Percentiles rank a stretch among this genome's conserved stretches.
phyloP scores from a whole-genome alignment of 306 rosid genomes.

The Cicer yamashitae region DNA sequence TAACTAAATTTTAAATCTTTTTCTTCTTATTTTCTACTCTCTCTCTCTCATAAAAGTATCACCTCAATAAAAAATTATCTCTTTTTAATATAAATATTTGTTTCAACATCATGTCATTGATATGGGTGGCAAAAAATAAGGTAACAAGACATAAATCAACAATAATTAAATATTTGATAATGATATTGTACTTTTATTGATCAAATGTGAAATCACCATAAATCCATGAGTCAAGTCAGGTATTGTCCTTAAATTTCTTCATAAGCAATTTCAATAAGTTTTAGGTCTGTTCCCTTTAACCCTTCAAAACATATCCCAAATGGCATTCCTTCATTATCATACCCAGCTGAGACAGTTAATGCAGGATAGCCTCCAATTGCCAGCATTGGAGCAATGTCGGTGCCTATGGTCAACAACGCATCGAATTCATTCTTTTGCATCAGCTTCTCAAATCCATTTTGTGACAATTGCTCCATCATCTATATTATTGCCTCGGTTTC shows the following conservation, averaged over 20 bases:
- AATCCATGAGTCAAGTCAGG: not conserved
- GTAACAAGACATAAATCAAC: not conserved
- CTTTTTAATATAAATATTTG: too few species aligned
- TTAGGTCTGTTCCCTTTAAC: constrained; percentile 53
- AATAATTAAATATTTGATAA: not conserved
- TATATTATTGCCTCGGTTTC: constrained; percentile 43
- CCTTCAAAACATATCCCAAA: constrained; percentile 59
- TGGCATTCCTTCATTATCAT: constrained; percentile 48
- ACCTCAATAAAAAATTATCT: too few species aligned
- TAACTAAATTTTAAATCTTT: too few species aligned
- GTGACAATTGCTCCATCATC: constrained; percentile 46
- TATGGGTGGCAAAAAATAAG: not conserved
- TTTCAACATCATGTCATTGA: not conserved
- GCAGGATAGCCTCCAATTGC: constrained; percentile 66
- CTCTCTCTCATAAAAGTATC: too few species aligned
- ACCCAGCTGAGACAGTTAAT: constrained; percentile 61
- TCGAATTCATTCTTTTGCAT: constrained; percentile 55
- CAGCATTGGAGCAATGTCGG: constrained; percentile 14
- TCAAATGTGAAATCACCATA: not conserved
- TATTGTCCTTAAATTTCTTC: constrained; percentile 30
- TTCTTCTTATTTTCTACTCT: too few species aligned
- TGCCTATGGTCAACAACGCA: constrained; percentile 53
- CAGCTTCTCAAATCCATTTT: constrained; percentile 57
- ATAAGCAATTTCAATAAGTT: constrained; percentile 57
- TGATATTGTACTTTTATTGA: not conserved